Percentiles rank a stretch among this genome's conserved stretches.
Evolutionary conservation across 768 basidiomycete genomes (phyloP).

Genomic region (Boletus vinaceobasis): DNA sequence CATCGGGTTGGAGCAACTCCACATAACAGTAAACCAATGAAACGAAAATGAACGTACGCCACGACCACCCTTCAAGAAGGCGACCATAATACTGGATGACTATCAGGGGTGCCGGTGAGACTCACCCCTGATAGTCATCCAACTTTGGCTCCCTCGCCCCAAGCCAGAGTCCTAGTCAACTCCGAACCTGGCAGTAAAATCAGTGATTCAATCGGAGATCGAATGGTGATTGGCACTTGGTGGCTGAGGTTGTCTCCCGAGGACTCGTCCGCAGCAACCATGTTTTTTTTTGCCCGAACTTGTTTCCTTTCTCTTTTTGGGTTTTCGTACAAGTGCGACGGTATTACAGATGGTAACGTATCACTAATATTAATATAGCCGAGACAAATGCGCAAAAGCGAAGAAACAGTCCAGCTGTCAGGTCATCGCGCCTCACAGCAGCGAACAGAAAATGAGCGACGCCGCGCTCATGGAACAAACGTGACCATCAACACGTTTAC

Average conservation of each 20-base stretch:
- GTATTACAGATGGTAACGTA: conserved; percentile 14
- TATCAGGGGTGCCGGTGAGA: not conserved
- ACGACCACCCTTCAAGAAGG: not conserved
- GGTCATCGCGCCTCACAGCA: not conserved
- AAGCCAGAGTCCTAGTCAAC: not conserved
- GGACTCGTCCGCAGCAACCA: not conserved
- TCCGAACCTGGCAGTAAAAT: not conserved
- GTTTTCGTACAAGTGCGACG: not conserved
- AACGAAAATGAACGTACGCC: not conserved
- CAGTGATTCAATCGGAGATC: not conserved
- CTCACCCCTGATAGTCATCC: not conserved
- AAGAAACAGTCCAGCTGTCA: not conserved
- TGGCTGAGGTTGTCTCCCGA: not conserved
- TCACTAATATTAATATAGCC: conserved; percentile 1
- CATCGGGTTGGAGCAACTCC: not conserved
- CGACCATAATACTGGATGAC: not conserved
- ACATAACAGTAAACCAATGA: not conserved
- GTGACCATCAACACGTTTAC: conserved; percentile 75
- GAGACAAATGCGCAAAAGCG: not conserved
- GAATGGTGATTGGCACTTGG: not conserved
- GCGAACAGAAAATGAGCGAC: not conserved
- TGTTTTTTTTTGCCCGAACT: not conserved
- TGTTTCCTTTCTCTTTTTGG: conserved; percentile 11
- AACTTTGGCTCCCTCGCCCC: not conserved
- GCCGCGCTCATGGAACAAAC: conserved; percentile 51